phyloP scores from a whole-genome alignment of 2,329 filamentous ascomycete genomes.

The Chrysoporthe puriensis region DNA sequence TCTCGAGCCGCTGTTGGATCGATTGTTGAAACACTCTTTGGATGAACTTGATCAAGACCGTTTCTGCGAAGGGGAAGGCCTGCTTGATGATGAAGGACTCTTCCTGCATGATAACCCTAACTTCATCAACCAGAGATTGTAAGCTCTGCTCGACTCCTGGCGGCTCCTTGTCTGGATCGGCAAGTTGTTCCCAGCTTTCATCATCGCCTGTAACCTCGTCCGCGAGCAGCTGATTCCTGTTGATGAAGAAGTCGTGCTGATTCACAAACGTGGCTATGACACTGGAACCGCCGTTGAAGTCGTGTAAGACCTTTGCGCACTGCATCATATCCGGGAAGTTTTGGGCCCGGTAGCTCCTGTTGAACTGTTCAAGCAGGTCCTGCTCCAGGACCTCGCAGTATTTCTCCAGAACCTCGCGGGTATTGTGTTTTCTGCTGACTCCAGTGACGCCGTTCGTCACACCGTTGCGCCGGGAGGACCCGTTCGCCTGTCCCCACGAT shows the following conservation, averaged over 20 bases:
- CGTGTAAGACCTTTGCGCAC: constrained; percentile 88
- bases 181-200: constrained; percentile 86
- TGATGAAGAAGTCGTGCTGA: constrained; percentile 99
- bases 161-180: constrained; percentile 90
- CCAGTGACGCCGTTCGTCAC: constrained; percentile 53
- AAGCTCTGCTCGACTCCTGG: constrained; percentile 90
- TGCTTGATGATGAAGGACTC: constrained; percentile 96
- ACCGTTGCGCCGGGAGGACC: constrained; percentile 51
- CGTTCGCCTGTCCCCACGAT: constrained; percentile 69
- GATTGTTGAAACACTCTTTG: constrained; percentile 98
- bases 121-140: constrained; percentile 90
- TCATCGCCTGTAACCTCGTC: constrained; percentile 79
- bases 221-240: constrained; percentile 86
- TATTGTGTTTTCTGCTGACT: constrained; percentile 61
- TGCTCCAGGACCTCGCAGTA: constrained; percentile 96
- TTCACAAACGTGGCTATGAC: constrained; percentile 97
- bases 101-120: constrained; percentile 93
- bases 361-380: constrained; percentile 92
- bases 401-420: constrained; percentile 90
- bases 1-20: constrained; percentile 92
- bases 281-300: constrained; percentile 94
- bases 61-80: constrained; percentile 95
- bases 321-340: constrained; percentile 99
- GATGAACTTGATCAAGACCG: constrained; percentile 88
- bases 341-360: constrained; percentile 91